phyloP scores from a whole-genome alignment of 2,329 filamentous ascomycete genomes.

The Apiospora saccharicola region DNA sequence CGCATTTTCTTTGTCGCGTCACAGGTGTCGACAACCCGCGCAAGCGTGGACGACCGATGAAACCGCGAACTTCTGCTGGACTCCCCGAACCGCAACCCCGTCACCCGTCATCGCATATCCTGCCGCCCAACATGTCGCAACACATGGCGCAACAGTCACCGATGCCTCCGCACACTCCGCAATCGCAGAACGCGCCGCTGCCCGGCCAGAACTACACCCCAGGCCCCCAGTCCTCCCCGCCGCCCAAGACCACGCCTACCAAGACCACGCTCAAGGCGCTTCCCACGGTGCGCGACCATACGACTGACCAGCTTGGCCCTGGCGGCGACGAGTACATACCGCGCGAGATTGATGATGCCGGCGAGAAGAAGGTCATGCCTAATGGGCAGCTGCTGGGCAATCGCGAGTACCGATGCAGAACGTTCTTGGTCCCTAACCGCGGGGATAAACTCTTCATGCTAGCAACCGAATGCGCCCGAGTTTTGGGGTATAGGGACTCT shows the following conservation, averaged over 20 bases:
- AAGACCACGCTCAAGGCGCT: conserved; percentile 91
- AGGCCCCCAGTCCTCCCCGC: conserved; percentile 61
- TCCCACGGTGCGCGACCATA: conserved; percentile 95
- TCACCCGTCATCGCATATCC: conserved; percentile 39
- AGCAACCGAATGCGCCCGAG: conserved; percentile 93
- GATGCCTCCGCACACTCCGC: conserved; percentile 61
- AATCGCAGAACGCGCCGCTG: conserved; percentile 56
- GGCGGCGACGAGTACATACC: conserved; percentile 95
- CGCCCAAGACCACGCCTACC: conserved; percentile 80
- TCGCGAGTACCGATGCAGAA: conserved; percentile 90
- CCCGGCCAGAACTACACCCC: conserved; percentile 53
- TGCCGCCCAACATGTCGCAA: conserved; percentile 57
- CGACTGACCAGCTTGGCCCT: conserved; percentile 89
- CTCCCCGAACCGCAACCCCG: conserved; percentile 58
- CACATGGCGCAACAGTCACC: conserved; percentile 43
- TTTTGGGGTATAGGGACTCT: conserved; percentile 94
- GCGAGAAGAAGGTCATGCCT: conserved; percentile 89
- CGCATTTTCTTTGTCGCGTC: conserved; percentile 35
- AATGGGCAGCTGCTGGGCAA: conserved; percentile 83
- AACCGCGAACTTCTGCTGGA: conserved; percentile 59
- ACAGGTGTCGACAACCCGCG: conserved; percentile 58
- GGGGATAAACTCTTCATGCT: conserved; percentile 98
- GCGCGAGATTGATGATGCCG: conserved; percentile 89
- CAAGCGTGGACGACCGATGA: conserved; percentile 70
- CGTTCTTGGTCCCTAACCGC: conserved; percentile 89